These are phyloP conservation scores for Fragaria ananassa DNA, from an alignment of 306 rosid genomes.

Conservation along the genomic window DNA sequence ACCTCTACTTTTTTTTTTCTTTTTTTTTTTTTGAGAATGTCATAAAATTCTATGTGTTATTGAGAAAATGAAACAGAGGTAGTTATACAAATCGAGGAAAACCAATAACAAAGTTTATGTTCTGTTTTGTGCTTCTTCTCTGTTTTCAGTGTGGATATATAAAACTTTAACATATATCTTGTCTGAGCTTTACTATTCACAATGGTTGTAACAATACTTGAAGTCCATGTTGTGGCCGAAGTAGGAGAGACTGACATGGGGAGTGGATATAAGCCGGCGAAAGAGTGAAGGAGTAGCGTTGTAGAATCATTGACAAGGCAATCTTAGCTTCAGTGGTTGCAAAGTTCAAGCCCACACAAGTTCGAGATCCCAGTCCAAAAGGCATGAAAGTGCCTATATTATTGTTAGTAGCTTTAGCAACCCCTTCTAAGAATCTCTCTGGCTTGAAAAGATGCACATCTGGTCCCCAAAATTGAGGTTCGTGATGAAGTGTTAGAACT, in stretches of 20 bases:
- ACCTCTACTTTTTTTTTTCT: too few relatives aligned
- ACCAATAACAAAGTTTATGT: neutral
- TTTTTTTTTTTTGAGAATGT: too few relatives aligned
- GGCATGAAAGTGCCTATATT: conserved; percentile 16
- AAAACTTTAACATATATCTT: neutral
- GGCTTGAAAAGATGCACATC: neutral
- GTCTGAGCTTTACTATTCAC: neutral
- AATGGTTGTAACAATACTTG: conserved; percentile 14
- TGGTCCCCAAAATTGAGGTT: conserved; percentile 28
- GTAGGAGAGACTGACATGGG: neutral
- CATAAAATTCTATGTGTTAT: too few relatives aligned
- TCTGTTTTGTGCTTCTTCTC: neutral
- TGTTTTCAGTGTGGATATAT: neutral
- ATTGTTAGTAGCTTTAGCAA: neutral
- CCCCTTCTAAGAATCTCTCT: neutral
- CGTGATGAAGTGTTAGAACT: conserved; percentile 13
- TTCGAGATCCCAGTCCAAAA: conserved; percentile 26
- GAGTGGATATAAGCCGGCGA: conserved; percentile 12
- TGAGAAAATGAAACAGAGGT: neutral
- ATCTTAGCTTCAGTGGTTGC: neutral
- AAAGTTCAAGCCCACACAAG: conserved; percentile 17
- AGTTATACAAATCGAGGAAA: neutral
- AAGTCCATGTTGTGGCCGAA: conserved; percentile 12
- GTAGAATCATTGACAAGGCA: neutral
- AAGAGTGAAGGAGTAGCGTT: neutral